phyloP scores from a whole-genome alignment of 805 yeast genomes.

The Kluyveromyces nonfermentans region DNA sequence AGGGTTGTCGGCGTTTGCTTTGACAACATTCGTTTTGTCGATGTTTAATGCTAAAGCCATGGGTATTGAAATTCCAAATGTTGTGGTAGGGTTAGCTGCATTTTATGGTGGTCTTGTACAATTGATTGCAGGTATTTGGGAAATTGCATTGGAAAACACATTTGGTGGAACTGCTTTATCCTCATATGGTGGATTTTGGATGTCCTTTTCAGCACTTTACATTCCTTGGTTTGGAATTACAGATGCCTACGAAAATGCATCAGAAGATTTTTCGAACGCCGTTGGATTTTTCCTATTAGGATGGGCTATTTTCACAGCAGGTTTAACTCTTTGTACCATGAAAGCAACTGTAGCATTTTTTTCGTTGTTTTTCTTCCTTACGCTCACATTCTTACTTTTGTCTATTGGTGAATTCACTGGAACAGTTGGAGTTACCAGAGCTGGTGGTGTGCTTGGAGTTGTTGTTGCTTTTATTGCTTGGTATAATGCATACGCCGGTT shows the following conservation, averaged over 20 bases:
- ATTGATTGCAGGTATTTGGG: conserved; percentile 58
- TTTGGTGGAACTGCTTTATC: conserved; percentile 58
- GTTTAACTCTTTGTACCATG: conserved; percentile 44
- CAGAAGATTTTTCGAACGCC: conserved; percentile 36
- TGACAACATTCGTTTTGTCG: conserved; percentile 53
- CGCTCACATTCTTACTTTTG: conserved; percentile 46
- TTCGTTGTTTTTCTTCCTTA: conserved; percentile 42
- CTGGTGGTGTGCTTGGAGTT: conserved; percentile 60
- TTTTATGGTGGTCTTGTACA: conserved; percentile 59
- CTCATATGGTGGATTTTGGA: conserved; percentile 65
- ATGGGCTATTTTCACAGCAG: conserved; percentile 55
- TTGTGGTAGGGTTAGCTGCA: conserved; percentile 47
- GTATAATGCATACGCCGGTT: conserved; percentile 66
- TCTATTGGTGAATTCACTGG: conserved; percentile 43
- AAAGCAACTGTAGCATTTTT: conserved; percentile 61
- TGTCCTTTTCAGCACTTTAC: conserved; percentile 50
- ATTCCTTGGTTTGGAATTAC: conserved; percentile 52
- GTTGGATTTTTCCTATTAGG: conserved; percentile 51
- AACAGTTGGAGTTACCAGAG: conserved; percentile 34
- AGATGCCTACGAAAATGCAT: conserved; percentile 38
- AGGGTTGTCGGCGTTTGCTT: conserved; percentile 52
- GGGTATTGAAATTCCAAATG: conserved; percentile 42
- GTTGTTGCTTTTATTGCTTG: conserved; percentile 53
- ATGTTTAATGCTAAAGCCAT: conserved; percentile 46
- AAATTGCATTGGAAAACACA: conserved; percentile 51